These are phyloP conservation scores for Metarhizium rileyi DNA, from an alignment of 2,329 filamentous ascomycete species.

Conservation along the genomic window DNA sequence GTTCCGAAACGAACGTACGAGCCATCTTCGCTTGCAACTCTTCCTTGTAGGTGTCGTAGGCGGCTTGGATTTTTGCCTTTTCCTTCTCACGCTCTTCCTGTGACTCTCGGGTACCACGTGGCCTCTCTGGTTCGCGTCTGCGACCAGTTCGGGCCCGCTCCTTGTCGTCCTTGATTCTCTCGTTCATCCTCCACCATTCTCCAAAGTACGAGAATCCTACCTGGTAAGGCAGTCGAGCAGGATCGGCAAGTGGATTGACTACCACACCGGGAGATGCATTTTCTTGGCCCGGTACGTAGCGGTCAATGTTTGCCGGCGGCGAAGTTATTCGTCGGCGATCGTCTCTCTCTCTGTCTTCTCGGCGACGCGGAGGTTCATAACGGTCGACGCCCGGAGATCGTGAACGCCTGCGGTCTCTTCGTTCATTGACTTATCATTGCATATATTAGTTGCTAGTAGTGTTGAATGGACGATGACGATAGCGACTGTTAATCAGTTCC, in stretches of 20 bases:
- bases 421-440: slow-evolving; percentile 41
- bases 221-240: slow-evolving; percentile 64
- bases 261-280: slow-evolving; percentile 31
- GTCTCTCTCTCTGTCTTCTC: slow-evolving; percentile 58
- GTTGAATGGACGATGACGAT: not conserved
- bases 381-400: slow-evolving; percentile 67
- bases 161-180: slow-evolving; percentile 73
- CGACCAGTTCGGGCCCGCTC: slow-evolving; percentile 62
- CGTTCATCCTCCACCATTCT: slow-evolving; percentile 78
- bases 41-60: slow-evolving; percentile 59
- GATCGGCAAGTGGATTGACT: slow-evolving; percentile 62
- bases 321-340: slow-evolving; percentile 53
- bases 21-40: slow-evolving; percentile 71
- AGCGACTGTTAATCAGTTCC: not conserved
- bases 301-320: slow-evolving; percentile 65
- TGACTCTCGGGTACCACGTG: slow-evolving; percentile 53
- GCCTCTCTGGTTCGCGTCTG: slow-evolving; percentile 52
- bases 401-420: slow-evolving; percentile 53
- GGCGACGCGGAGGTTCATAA: slow-evolving; percentile 61
- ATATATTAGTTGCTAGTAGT: not conserved
- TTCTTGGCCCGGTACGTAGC: slow-evolving; percentile 72
- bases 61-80: slow-evolving; percentile 64
- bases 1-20: slow-evolving; percentile 77
- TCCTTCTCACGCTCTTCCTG: slow-evolving; percentile 71
- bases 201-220: slow-evolving; percentile 80